Conservation (phyloP, 1,139 yeast species). For the Sugiyamaella novakii region DNA sequence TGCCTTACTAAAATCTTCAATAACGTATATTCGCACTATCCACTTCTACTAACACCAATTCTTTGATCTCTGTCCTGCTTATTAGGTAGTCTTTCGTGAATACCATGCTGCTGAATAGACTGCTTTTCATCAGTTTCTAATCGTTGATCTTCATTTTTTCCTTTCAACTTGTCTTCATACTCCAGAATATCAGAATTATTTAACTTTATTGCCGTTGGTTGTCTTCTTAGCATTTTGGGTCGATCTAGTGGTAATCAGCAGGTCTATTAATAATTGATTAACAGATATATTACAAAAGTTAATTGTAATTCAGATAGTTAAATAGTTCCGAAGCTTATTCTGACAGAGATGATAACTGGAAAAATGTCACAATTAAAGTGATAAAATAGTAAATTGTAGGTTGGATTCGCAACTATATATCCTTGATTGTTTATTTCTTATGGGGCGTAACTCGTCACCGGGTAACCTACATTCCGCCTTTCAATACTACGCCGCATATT, state of each 20-base stretch:
- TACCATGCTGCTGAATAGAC: background rate
- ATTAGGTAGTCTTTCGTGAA: conserved; percentile 1
- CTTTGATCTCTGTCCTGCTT: conserved; percentile 11
- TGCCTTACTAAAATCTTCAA: too few species aligned
- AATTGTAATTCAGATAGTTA: background rate
- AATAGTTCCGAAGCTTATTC: too few species aligned
- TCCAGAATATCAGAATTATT: conserved; percentile 67
- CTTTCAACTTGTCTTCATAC: conserved; percentile 52
- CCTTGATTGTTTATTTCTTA: too few species aligned
- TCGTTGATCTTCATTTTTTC: conserved; percentile 1
- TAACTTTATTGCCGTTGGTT: conserved; percentile 63
- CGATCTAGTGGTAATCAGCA: too few species aligned
- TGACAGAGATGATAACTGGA: too few species aligned
- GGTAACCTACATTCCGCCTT: too few species aligned
- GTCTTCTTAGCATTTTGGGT: conserved; percentile 57
- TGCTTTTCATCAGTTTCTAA: conserved; percentile 2
- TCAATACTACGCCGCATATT: too few species aligned
- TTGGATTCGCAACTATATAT: background rate
- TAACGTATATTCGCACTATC: too few species aligned
- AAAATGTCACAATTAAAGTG: too few species aligned
- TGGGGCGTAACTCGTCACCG: too few species aligned
- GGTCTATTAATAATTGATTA: background rate
- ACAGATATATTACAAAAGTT: background rate
- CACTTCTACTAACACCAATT: conserved; percentile 15
- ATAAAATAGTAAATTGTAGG: too few species aligned